phyloP scores from a whole-genome alignment of 1,284 basidiomycete species.

The Vanrija pseudolonga region DNA sequence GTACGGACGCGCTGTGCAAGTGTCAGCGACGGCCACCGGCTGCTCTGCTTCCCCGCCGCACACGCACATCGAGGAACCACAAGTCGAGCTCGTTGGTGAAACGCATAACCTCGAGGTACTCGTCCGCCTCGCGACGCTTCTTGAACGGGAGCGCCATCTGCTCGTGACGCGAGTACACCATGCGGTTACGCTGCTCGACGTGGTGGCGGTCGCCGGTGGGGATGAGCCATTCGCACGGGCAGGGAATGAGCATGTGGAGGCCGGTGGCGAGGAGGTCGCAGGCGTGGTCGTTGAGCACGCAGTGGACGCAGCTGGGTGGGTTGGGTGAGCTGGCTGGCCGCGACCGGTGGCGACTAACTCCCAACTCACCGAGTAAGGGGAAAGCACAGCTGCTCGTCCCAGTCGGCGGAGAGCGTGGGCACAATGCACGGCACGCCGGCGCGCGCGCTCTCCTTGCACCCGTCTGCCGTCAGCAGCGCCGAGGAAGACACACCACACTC shows the following conservation, averaged over 20 bases:
- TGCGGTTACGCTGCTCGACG: neutral
- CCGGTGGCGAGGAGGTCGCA: conserved; percentile 4
- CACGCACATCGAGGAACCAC: conserved; percentile 3
- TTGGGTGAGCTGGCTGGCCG: neutral
- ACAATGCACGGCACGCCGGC: neutral
- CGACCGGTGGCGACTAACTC: neutral
- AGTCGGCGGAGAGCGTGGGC: neutral
- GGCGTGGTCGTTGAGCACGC: neutral
- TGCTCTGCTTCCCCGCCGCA: neutral
- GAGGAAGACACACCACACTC: neutral
- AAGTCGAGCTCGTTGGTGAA: neutral
- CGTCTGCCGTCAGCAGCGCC: neutral
- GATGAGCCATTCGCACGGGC: conserved; percentile 10
- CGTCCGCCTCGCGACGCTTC: neutral
- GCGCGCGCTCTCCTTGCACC: neutral
- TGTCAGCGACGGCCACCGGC: neutral
- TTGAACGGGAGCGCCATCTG: neutral
- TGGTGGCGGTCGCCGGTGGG: neutral
- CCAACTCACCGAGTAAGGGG: neutral
- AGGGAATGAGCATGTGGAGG: neutral
- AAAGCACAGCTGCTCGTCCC: neutral
- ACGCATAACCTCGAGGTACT: neutral
- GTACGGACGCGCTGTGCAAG: neutral
- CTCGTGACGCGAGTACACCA: neutral
- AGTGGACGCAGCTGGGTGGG: conserved; percentile 5